These are phyloP conservation scores for Cyberlindnera meyerae DNA, from an alignment of 805 yeast species.

Conservation along the genomic window DNA sequence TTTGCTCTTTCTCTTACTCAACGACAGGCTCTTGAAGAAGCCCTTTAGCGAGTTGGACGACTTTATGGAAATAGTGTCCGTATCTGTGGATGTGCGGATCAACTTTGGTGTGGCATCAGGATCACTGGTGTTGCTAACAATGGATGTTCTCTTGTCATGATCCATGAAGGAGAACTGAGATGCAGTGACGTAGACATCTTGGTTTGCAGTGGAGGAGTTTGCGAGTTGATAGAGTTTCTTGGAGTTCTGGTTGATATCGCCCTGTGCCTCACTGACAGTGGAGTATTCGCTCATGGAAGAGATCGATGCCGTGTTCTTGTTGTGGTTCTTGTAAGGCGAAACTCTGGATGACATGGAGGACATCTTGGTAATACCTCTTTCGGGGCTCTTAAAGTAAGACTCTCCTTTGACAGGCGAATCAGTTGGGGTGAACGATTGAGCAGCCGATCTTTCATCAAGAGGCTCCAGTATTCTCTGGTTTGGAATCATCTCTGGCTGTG, in stretches of 20 bases:
- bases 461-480: slow-evolving; percentile 8
- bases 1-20: slow-evolving; percentile 15
- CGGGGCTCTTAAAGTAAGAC: slow-evolving; percentile 9
- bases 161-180: slow-evolving; percentile 30
- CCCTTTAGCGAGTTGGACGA: slow-evolving; percentile 23
- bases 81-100: slow-evolving; percentile 6
- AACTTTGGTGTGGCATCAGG: slow-evolving; percentile 7
- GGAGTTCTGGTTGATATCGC: slow-evolving; percentile 4
- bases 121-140: slow-evolving; percentile 4
- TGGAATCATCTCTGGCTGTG: slow-evolving; percentile 15
- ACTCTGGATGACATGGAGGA: slow-evolving; percentile 2
- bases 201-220: slow-evolving; percentile 15
- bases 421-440: not conserved
- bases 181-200: slow-evolving; percentile 36
- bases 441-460: slow-evolving; percentile 5
- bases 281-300: slow-evolving; percentile 25
- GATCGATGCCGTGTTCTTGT: slow-evolving; percentile 15
- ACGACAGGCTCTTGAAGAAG: slow-evolving; percentile 22
- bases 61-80: slow-evolving; percentile 5
- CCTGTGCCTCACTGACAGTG: slow-evolving; percentile 13
- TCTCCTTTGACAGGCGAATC: slow-evolving; percentile 2
- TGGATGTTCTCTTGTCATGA: slow-evolving; percentile 6
- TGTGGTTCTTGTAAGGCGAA: slow-evolving; percentile 7
- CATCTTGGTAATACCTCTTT: not conserved
- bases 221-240: slow-evolving; percentile 19